These are phyloP conservation scores for Cajanus cajan DNA, from an alignment of 306 rosid genomes.

Conservation along the genomic window DNA sequence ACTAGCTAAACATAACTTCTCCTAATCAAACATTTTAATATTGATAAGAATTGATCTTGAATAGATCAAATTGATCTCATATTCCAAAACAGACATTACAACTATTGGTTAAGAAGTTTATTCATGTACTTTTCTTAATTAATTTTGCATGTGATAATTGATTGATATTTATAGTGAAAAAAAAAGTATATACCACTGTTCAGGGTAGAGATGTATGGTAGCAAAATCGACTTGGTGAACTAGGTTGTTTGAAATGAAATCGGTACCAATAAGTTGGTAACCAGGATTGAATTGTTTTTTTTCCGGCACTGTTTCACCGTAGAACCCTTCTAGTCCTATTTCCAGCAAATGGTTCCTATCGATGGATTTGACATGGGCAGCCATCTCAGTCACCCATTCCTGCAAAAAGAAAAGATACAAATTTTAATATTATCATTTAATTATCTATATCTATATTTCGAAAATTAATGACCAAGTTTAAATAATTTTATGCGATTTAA, in stretches of 20 bases:
- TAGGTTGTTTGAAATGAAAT: conserved; percentile 43
- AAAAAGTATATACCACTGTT: conserved; percentile 26
- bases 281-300: conserved; percentile 40
- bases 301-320: conserved; percentile 34
- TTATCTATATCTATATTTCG: neutral
- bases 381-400: conserved; percentile 50
- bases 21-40: too few species aligned
- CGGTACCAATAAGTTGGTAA: conserved; percentile 35
- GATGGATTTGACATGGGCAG: conserved; percentile 36
- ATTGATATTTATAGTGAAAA: neutral
- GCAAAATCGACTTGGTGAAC: conserved; percentile 41
- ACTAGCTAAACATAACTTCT: too few species aligned
- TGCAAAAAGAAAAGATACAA: neutral
- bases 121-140: neutral
- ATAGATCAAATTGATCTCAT: too few species aligned
- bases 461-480: neutral
- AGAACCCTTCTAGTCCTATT: conserved; percentile 47
- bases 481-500: neutral
- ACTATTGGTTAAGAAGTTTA: too few species aligned
- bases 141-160: neutral
- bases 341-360: conserved; percentile 39
- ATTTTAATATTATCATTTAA: neutral
- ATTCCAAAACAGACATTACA: too few species aligned
- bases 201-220: conserved; percentile 46
- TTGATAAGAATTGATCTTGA: too few species aligned